phyloP scores from a whole-genome alignment of 2,329 filamentous ascomycete species.

The Penicillium sp. region DNA sequence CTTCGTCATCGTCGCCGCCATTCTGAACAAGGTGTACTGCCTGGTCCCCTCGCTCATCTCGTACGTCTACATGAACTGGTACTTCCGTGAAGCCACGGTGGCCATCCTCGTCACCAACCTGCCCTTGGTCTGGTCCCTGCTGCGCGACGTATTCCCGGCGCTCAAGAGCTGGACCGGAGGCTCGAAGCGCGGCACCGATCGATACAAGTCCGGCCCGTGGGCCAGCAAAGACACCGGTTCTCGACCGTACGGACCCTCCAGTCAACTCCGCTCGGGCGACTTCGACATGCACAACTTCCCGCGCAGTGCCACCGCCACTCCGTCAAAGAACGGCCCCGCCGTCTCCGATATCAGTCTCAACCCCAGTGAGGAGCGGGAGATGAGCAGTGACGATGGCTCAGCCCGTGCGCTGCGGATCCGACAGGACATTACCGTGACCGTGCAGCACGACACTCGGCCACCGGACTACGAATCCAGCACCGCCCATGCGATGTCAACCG shows the following conservation, averaged over 20 bases:
- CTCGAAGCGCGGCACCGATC: slow-evolving; percentile 33
- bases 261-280: slow-evolving; percentile 28
- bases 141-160: slow-evolving; percentile 49
- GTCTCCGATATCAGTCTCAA: slow-evolving; percentile 28
- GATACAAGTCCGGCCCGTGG: slow-evolving; percentile 34
- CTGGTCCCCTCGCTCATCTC: slow-evolving; percentile 42
- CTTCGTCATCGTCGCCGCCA: slow-evolving; percentile 50
- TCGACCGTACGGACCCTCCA: slow-evolving; percentile 29
- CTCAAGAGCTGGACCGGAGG: slow-evolving; percentile 43
- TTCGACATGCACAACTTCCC: slow-evolving; percentile 33
- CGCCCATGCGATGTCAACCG: slow-evolving; percentile 6
- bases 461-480: slow-evolving; percentile 11
- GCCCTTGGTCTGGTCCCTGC: slow-evolving; percentile 52
- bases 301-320: slow-evolving; percentile 24
- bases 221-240: slow-evolving; percentile 32
- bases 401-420: slow-evolving; percentile 38
- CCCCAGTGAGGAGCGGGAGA: slow-evolving; percentile 28
- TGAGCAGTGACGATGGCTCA: slow-evolving; percentile 38
- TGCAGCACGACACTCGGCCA: slow-evolving; percentile 19
- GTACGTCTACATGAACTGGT: slow-evolving; percentile 50
- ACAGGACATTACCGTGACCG: slow-evolving; percentile 40
- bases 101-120: slow-evolving; percentile 52
- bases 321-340: slow-evolving; percentile 24
- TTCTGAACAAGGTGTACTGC: slow-evolving; percentile 51
- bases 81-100: slow-evolving; percentile 47